phyloP scores from a whole-genome alignment of 2,329 filamentous ascomycete genomes.

The Ramularia endophylla region DNA sequence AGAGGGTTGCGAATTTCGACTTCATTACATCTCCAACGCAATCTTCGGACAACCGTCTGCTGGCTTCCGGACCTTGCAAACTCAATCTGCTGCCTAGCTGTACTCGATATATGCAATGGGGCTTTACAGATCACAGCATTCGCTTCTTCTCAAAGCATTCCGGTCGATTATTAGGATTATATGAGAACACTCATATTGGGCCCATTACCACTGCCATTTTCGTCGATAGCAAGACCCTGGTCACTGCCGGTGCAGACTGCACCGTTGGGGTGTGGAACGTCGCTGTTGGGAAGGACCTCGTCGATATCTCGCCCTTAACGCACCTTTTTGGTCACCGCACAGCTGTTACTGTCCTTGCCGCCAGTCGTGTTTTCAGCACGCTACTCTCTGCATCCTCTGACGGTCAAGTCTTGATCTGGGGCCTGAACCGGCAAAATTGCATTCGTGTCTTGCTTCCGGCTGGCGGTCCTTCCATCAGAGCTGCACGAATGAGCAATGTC shows the following conservation, averaged over 20 bases:
- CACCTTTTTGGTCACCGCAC: conserved; percentile 87
- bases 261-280: conserved; percentile 82
- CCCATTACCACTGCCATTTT: conserved; percentile 80
- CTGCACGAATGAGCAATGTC: conserved; percentile 81
- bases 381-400: conserved; percentile 78
- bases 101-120: conserved; percentile 94
- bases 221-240: conserved; percentile 81
- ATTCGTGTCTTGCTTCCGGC: conserved; percentile 46
- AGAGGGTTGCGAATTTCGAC: conserved; percentile 71
- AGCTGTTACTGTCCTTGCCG: conserved; percentile 73
- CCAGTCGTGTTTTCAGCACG: conserved; percentile 82
- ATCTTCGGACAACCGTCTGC: conserved; percentile 70
- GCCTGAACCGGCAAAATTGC: conserved; percentile 84
- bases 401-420: conserved; percentile 84
- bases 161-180: conserved; percentile 76
- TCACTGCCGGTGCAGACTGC: conserved; percentile 89
- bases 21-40: conserved; percentile 62
- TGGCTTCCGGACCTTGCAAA: conserved; percentile 77
- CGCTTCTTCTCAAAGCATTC: conserved; percentile 84
- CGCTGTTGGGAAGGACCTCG: conserved; percentile 51
- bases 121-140: conserved; percentile 86
- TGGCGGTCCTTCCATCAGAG: conserved; percentile 58
- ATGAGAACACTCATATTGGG: conserved; percentile 89
- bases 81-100: conserved; percentile 80
- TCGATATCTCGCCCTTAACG: conserved; percentile 72